A percentile compares a stretch with the other conserved stretches of the same genome.
These are phyloP conservation scores for Pseudogymnoascus sp. DNA, from an alignment of 2,329 filamentous ascomycete species.

Conservation along the genomic window DNA sequence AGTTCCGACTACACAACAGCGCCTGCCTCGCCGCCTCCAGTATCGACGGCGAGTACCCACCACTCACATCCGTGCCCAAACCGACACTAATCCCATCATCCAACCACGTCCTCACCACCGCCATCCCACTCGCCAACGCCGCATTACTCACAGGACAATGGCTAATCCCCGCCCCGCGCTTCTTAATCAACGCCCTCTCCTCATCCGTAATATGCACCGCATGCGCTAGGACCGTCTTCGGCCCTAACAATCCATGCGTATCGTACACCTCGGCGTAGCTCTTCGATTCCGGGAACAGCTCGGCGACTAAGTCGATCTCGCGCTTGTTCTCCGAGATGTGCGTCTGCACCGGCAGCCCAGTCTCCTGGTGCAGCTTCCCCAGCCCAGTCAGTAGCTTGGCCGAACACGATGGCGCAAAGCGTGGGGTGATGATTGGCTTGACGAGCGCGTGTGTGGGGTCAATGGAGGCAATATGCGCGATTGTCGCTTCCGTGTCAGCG, in stretches of 20 bases:
- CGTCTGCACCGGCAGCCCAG: conserved; percentile 68
- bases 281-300: conserved; percentile 57
- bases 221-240: conserved; percentile 76
- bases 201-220: conserved; percentile 65
- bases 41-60: conserved; percentile 75
- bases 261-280: conserved; percentile 80
- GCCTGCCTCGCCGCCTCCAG: conserved; percentile 80
- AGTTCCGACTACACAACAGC: conserved; percentile 66
- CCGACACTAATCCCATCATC: conserved; percentile 71
- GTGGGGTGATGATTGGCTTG: conserved; percentile 70
- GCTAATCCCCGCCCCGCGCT: conserved; percentile 57
- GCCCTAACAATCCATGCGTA: conserved; percentile 57
- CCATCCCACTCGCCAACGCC: conserved; percentile 70
- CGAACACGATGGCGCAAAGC: conserved; percentile 60
- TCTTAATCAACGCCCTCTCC: conserved; percentile 59
- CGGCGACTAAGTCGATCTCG: conserved; percentile 64
- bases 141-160: conserved; percentile 89
- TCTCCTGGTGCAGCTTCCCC: conserved; percentile 55
- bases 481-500: conserved; percentile 47
- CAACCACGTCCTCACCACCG: conserved; percentile 67
- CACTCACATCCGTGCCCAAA: conserved; percentile 83
- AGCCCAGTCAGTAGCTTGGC: conserved; percentile 54
- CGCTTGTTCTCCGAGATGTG: conserved; percentile 78
- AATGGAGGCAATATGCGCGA: conserved; percentile 58
- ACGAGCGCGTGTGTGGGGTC: conserved; percentile 62